Percentiles rank a stretch among this genome's conserved stretches.
These are phyloP conservation scores for Myriosclerotinia scirpicola DNA, from an alignment of 2,329 filamentous ascomycete species.

Conservation along the genomic window DNA sequence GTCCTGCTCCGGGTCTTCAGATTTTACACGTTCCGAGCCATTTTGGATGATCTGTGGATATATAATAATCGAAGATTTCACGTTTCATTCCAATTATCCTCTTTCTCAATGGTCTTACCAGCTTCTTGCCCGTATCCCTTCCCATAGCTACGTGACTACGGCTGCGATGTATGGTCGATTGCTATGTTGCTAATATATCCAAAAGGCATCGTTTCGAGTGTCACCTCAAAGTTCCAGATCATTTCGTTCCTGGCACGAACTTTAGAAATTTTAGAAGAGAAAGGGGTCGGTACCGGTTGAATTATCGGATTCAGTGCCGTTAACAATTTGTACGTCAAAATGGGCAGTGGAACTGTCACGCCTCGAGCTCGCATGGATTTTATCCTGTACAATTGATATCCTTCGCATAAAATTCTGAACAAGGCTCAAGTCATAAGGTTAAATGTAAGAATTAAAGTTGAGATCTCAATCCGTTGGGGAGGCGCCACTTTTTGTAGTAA, in stretches of 20 bases:
- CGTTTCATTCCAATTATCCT: background rate
- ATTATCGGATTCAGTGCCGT: background rate
- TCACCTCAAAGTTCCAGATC: background rate
- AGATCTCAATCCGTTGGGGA: too few relatives aligned
- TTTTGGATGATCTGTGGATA: background rate
- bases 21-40: background rate
- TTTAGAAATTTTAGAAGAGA: too few relatives aligned
- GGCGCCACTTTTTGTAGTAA: too few relatives aligned
- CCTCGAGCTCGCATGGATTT: background rate
- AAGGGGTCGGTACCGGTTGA: background rate
- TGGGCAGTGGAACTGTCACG: background rate
- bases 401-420: too few relatives aligned
- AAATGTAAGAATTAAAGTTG: too few relatives aligned
- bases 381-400: too few relatives aligned
- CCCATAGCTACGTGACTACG: conserved; percentile 1
- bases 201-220: background rate
- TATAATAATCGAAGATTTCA: background rate
- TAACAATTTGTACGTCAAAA: background rate
- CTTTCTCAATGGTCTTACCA: background rate
- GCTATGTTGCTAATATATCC: background rate
- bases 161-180: background rate
- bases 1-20: background rate
- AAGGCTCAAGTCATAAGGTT: too few relatives aligned
- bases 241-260: too few relatives aligned
- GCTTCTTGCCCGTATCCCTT: background rate